phyloP scores from a whole-genome alignment of 2,329 filamentous ascomycete species.

The Fusarium coicis region DNA sequence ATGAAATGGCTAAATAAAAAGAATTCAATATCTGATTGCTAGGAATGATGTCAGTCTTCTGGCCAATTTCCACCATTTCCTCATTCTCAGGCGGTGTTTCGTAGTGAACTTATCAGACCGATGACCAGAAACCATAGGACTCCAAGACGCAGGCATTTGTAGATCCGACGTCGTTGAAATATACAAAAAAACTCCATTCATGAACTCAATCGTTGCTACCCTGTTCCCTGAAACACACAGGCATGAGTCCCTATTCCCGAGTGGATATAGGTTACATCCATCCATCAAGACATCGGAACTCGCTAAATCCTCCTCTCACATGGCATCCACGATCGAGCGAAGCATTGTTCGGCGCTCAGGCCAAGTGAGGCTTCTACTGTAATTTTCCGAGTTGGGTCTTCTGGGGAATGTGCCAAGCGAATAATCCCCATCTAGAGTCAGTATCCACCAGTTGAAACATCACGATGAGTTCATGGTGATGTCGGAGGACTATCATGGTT shows the following conservation, averaged over 20 bases:
- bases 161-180: background rate
- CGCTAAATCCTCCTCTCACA: constrained; percentile 1
- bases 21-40: background rate
- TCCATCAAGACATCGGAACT: background rate
- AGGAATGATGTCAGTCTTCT: accelerated
- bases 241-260: background rate
- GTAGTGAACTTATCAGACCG: background rate
- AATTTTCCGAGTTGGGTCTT: background rate
- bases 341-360: constrained; percentile 1
- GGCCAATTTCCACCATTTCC: background rate
- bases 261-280: constrained; percentile 7
- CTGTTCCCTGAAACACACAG: background rate
- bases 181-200: background rate
- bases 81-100: too few species aligned
- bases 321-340: background rate
- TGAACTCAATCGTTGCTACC: background rate
- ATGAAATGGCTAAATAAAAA: background rate
- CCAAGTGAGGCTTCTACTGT: background rate
- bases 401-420: background rate
- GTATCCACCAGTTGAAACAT: background rate
- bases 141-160: background rate
- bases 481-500: too few species aligned
- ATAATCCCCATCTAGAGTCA: accelerated
- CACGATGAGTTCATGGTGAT: background rate
- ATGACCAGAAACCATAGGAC: background rate